phyloP scores from a whole-genome alignment of 352 stramenopile species.

The Globisporangium yorkense region DNA sequence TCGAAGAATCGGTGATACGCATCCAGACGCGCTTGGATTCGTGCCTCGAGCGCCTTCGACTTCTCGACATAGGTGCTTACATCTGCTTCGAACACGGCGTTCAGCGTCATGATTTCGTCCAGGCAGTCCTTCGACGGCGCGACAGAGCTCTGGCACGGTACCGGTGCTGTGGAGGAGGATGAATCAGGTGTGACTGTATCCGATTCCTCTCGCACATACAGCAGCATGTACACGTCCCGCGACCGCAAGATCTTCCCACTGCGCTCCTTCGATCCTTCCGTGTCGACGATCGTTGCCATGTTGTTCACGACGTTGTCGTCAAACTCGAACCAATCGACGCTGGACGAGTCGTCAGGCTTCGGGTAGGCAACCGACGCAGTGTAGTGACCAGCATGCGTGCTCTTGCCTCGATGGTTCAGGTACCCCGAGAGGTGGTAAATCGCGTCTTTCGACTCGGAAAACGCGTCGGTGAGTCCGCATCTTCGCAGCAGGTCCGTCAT shows the following conservation, averaged over 20 bases:
- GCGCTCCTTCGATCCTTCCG: slow-evolving; percentile 33
- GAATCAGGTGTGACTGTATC: neutral
- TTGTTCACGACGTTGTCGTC: slow-evolving; percentile 71
- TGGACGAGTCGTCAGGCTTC: slow-evolving; percentile 12
- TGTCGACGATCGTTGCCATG: slow-evolving; percentile 31
- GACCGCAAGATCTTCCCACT: slow-evolving; percentile 58
- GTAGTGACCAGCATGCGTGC: slow-evolving; percentile 80
- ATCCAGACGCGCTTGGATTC: slow-evolving; percentile 45
- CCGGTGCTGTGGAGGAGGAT: neutral
- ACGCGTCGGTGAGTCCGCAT: slow-evolving; percentile 33
- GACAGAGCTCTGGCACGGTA: neutral
- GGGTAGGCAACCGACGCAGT: slow-evolving; percentile 73
- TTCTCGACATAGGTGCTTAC: slow-evolving; percentile 39
- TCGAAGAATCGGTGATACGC: slow-evolving; percentile 62
- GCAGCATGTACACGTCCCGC: slow-evolving; percentile 83
- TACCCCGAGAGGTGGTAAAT: slow-evolving; percentile 73
- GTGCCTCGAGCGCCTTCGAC: slow-evolving; percentile 34
- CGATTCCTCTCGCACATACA: slow-evolving; percentile 57
- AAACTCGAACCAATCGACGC: slow-evolving; percentile 74
- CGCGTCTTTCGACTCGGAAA: slow-evolving; percentile 29
- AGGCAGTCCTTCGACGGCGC: slow-evolving; percentile 26
- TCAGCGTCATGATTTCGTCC: slow-evolving; percentile 46
- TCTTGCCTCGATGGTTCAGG: slow-evolving; percentile 79
- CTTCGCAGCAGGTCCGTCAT: slow-evolving; percentile 58
- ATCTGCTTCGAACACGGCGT: slow-evolving; percentile 44